Conservation (phyloP, 2,329 filamentous ascomycete species). For the Neonectria ditissima region DNA sequence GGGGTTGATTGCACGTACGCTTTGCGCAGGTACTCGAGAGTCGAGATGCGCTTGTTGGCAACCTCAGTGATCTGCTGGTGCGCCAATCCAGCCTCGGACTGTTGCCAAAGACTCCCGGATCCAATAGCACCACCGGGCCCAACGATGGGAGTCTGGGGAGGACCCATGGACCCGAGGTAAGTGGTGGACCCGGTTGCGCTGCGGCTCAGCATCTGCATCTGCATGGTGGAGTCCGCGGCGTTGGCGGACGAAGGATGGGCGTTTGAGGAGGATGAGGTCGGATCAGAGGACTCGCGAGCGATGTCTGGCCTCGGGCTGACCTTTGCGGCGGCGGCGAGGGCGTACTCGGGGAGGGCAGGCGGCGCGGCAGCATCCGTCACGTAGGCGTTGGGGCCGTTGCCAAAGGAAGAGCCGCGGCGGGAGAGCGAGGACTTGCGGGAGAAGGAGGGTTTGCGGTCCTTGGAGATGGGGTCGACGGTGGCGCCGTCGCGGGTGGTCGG, state of each 20-base stretch:
- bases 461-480: conserved; percentile 46
- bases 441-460: conserved; percentile 66
- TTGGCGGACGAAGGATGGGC: conserved; percentile 37
- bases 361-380: conserved; percentile 61
- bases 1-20: conserved; percentile 70
- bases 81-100: conserved; percentile 61
- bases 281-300: conserved; percentile 28
- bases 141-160: conserved; percentile 20
- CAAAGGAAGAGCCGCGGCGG: conserved; percentile 55
- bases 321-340: conserved; percentile 62
- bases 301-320: conserved; percentile 46
- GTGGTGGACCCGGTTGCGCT: conserved; percentile 52
- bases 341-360: conserved; percentile 67
- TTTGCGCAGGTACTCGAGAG: conserved; percentile 91
- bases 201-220: conserved; percentile 61
- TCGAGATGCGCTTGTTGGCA: conserved; percentile 92
- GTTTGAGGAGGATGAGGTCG: background rate
- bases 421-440: conserved; percentile 66
- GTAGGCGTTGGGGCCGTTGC: conserved; percentile 51
- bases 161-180: conserved; percentile 34
- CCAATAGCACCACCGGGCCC: conserved; percentile 38
- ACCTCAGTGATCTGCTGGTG: conserved; percentile 82
- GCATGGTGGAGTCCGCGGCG: conserved; percentile 53
- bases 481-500: conserved; percentile 55
- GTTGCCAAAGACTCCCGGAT: conserved; percentile 48